Evolutionary conservation across 352 stramenopile species (phyloP).

Genomic region (Pythium phragmitis): DNA sequence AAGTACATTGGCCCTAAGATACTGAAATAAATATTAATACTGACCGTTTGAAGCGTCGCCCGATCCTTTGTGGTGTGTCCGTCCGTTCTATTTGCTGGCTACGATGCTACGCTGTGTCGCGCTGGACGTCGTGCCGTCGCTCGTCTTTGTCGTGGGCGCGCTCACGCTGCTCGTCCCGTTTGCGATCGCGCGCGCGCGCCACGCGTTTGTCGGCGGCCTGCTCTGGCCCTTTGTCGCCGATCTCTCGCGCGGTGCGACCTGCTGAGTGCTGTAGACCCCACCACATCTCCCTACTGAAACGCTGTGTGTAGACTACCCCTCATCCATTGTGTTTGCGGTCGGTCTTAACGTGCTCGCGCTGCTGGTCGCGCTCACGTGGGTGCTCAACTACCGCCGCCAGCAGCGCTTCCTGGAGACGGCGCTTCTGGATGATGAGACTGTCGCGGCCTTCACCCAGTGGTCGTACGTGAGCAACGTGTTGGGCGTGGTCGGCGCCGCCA

Average conservation of each 20-base stretch:
- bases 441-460: slow-evolving; percentile 27
- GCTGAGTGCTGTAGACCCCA: too few species aligned
- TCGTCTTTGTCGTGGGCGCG: slow-evolving; percentile 20
- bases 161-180: slow-evolving; percentile 21
- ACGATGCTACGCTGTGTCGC: slow-evolving; percentile 15
- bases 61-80: neutral
- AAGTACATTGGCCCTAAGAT: neutral
- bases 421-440: slow-evolving; percentile 37
- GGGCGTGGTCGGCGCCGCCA: slow-evolving; percentile 38
- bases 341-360: slow-evolving; percentile 46
- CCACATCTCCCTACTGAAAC: neutral
- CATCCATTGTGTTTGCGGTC: slow-evolving; percentile 53
- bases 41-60: slow-evolving; percentile 11
- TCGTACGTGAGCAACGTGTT: slow-evolving; percentile 40
- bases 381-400: slow-evolving; percentile 64
- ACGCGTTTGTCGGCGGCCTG: slow-evolving; percentile 48
- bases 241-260: slow-evolving; percentile 39
- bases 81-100: neutral
- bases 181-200: slow-evolving; percentile 6
- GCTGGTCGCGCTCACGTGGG: slow-evolving; percentile 48
- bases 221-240: slow-evolving; percentile 61
- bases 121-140: slow-evolving; percentile 14
- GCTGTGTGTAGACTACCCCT: slow-evolving; percentile 36
- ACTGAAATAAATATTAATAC: neutral
- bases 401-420: slow-evolving; percentile 39